Conservation (phyloP, 495 filamentous ascomycete species). For the Extremus antarcticus region DNA sequence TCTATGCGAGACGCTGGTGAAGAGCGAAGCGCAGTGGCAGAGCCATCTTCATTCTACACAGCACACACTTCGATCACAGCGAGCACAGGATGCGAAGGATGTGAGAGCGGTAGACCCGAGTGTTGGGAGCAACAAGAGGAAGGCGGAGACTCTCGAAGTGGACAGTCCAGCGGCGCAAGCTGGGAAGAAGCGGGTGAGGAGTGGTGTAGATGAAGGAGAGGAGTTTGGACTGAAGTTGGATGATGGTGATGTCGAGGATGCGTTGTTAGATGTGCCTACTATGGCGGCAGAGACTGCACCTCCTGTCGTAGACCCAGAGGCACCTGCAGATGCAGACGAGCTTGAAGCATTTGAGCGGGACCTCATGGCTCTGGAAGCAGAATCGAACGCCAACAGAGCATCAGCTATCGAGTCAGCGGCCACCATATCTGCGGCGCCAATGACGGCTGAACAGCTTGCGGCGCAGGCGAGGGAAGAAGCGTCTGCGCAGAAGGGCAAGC, state of each 20-base stretch:
- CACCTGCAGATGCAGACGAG: constrained; percentile 62
- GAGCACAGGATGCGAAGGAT: constrained; percentile 24
- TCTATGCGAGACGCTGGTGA: constrained; percentile 48
- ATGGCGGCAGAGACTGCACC: background rate
- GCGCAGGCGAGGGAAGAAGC: constrained; percentile 51
- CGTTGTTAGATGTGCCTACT: background rate
- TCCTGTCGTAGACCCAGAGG: constrained; percentile 2
- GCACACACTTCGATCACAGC: constrained; percentile 30
- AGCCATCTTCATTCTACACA: constrained; percentile 39
- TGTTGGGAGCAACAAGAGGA: constrained; percentile 30
- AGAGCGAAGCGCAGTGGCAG: constrained; percentile 52
- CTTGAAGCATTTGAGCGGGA: constrained; percentile 91
- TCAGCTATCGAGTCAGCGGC: constrained; percentile 34
- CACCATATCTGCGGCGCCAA: constrained; percentile 59
- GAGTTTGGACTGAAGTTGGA: constrained; percentile 7
- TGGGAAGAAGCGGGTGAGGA: constrained; percentile 4
- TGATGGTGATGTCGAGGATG: background rate
- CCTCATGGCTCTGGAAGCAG: constrained; percentile 42
- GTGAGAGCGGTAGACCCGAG: constrained; percentile 33
- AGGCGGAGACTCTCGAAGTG: constrained; percentile 22
- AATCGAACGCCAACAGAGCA: constrained; percentile 25
- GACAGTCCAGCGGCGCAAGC: constrained; percentile 10
- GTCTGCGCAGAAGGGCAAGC: constrained; percentile 39
- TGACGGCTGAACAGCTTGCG: constrained; percentile 63
- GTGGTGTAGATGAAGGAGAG: background rate